Conservation (phyloP, 495 filamentous ascomycete genomes). For the Sporormia fimetaria region DNA sequence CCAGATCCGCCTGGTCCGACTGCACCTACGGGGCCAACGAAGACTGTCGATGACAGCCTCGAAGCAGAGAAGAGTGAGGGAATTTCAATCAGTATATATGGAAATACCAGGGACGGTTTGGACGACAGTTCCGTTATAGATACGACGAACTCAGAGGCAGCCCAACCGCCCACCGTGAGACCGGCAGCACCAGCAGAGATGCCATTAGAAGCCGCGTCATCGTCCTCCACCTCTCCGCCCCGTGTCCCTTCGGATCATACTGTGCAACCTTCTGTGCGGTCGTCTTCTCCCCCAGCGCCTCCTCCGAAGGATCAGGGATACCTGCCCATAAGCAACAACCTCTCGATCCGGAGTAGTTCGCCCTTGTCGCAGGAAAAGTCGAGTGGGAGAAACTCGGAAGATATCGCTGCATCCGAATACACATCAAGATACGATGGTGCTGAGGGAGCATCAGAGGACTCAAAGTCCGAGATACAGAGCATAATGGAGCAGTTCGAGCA, state of each 20-base stretch:
- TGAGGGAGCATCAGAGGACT: slow-evolving; percentile 49
- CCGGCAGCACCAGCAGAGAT: too few species aligned
- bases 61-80: not conserved
- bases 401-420: slow-evolving; percentile 28
- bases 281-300: slow-evolving; percentile 24
- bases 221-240: slow-evolving; percentile 20
- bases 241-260: slow-evolving; percentile 10
- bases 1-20: too few species aligned
- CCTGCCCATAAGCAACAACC: slow-evolving; percentile 43
- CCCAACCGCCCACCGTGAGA: too few species aligned
- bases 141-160: too few species aligned
- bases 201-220: not conserved
- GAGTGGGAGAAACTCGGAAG: slow-evolving; percentile 21
- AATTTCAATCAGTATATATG: not conserved
- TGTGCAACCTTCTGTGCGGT: slow-evolving; percentile 15
- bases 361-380: slow-evolving; percentile 31
- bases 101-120: too few species aligned
- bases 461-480: slow-evolving; percentile 79
- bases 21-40: too few species aligned
- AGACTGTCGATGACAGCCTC: too few species aligned
- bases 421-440: slow-evolving; percentile 41
- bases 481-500: slow-evolving; percentile 72
- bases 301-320: slow-evolving; percentile 44
- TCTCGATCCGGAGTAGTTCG: slow-evolving; percentile 38
- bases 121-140: too few species aligned